A percentile compares a stretch with the other conserved stretches of the same genome.
Evolutionary conservation across 768 basidiomycete genomes (phyloP).

Genomic region (Pleurotus salmoneostramineus): DNA sequence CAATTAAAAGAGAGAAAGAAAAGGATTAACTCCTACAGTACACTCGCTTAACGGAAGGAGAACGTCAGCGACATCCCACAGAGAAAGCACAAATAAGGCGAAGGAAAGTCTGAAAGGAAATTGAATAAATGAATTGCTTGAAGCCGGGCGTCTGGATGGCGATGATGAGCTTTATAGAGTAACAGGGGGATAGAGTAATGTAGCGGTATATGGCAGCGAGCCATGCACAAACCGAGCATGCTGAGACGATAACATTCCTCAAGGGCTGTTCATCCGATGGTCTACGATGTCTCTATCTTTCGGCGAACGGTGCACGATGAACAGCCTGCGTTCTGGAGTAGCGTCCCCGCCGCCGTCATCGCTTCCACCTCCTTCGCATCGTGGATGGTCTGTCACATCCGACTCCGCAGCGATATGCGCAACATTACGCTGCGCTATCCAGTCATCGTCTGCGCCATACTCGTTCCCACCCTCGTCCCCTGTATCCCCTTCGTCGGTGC

Average conservation of each 20-base stretch:
- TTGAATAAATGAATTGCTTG: background rate
- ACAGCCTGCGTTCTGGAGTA: constrained; percentile 19
- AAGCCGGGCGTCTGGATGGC: background rate
- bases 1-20: background rate
- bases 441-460: constrained; percentile 6
- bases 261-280: constrained; percentile 13
- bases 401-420: constrained; percentile 9
- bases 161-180: background rate
- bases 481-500: constrained; percentile 17
- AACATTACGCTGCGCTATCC: constrained; percentile 3
- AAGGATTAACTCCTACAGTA: background rate
- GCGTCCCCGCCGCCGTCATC: constrained; percentile 19
- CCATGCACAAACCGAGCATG: background rate
- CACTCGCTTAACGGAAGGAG: too few relatives aligned
- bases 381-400: background rate
- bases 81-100: background rate
- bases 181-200: background rate
- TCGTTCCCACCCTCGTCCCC: constrained; percentile 17
- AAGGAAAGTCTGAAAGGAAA: background rate
- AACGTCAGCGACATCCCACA: background rate
- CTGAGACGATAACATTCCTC: background rate
- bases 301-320: constrained; percentile 10
- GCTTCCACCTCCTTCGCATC: constrained; percentile 2
- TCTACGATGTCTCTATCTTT: constrained; percentile 9
- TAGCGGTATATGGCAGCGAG: background rate